A percentile compares a stretch with the other conserved stretches of the same genome.
phyloP scores from a whole-genome alignment of 2,329 filamentous ascomycete species.

The Beauveria pseudobassiana region DNA sequence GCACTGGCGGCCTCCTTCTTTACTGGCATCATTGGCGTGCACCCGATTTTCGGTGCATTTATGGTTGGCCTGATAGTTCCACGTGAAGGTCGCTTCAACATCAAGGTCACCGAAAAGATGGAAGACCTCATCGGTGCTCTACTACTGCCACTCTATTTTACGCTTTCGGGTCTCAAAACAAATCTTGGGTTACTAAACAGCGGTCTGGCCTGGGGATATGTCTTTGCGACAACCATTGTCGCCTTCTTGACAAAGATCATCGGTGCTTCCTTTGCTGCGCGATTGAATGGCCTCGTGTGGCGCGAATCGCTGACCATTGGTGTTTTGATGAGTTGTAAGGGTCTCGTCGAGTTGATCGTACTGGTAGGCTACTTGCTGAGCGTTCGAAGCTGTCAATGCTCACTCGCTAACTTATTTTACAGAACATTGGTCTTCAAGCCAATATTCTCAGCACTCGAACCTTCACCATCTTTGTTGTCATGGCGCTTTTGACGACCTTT shows the following conservation, averaged over 20 bases:
- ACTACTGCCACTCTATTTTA: conserved; percentile 88
- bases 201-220: conserved; percentile 83
- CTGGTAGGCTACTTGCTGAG: conserved; percentile 46
- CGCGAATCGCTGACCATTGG: conserved; percentile 85
- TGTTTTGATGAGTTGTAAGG: conserved; percentile 92
- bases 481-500: conserved; percentile 84
- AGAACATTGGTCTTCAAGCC: conserved; percentile 73
- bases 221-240: conserved; percentile 71
- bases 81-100: conserved; percentile 81
- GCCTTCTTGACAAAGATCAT: conserved; percentile 82
- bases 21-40: conserved; percentile 81
- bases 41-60: conserved; percentile 92
- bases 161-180: conserved; percentile 81
- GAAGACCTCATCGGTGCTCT: conserved; percentile 82
- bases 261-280: conserved; percentile 73
- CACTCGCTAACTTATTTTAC: neutral
- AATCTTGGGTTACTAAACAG: conserved; percentile 76
- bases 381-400: neutral
- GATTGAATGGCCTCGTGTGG: conserved; percentile 73
- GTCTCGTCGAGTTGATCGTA: conserved; percentile 91
- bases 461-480: conserved; percentile 91
- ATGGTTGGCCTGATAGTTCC: conserved; percentile 84
- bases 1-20: conserved; percentile 78
- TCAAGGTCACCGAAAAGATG: conserved; percentile 87
- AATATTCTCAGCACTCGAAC: conserved; percentile 72